phyloP scores from a whole-genome alignment of 495 filamentous ascomycete species.

The Staphylotrichum tortipilum region DNA sequence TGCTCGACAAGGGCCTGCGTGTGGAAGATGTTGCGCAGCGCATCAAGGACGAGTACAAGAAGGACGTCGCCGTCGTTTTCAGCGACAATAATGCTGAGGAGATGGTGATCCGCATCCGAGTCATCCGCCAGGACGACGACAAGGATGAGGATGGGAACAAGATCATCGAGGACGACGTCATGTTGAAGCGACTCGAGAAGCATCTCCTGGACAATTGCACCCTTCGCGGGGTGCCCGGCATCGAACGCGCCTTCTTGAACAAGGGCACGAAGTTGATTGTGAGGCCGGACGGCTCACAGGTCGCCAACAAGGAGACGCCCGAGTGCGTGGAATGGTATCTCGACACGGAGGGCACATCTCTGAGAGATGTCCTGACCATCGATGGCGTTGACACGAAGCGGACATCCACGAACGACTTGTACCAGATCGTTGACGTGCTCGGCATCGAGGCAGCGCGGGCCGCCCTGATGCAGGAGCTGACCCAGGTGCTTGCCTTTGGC shows the following conservation, averaged over 20 bases:
- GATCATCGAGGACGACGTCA: slow-evolving; percentile 77
- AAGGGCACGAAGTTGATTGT: slow-evolving; percentile 57
- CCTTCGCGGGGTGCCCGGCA: slow-evolving; percentile 78
- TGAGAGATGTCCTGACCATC: slow-evolving; percentile 73
- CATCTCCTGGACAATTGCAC: slow-evolving; percentile 86
- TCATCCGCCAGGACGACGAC: slow-evolving; percentile 56
- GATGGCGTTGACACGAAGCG: slow-evolving; percentile 83
- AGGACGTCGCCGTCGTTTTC: slow-evolving; percentile 86
- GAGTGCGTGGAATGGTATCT: slow-evolving; percentile 77
- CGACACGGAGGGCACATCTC: slow-evolving; percentile 81
- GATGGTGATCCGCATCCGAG: slow-evolving; percentile 87
- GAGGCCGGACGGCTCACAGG: slow-evolving; percentile 57
- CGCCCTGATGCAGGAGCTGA: slow-evolving; percentile 79
- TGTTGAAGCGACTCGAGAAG: slow-evolving; percentile 79
- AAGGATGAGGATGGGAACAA: slow-evolving; percentile 72
- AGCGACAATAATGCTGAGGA: slow-evolving; percentile 97
- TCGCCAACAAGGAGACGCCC: slow-evolving; percentile 57
- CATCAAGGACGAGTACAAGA: slow-evolving; percentile 81
- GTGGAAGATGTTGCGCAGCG: slow-evolving; percentile 86
- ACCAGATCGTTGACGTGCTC: slow-evolving; percentile 85
- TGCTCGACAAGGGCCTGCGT: slow-evolving; percentile 87
- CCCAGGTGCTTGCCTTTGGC: slow-evolving; percentile 85
- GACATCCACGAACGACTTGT: slow-evolving; percentile 90
- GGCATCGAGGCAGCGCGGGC: slow-evolving; percentile 91
- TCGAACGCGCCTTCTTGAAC: slow-evolving; percentile 88